Base-by-base conservation (phyloP, 257 asterid species). In the Verbena officinalis region DNA sequence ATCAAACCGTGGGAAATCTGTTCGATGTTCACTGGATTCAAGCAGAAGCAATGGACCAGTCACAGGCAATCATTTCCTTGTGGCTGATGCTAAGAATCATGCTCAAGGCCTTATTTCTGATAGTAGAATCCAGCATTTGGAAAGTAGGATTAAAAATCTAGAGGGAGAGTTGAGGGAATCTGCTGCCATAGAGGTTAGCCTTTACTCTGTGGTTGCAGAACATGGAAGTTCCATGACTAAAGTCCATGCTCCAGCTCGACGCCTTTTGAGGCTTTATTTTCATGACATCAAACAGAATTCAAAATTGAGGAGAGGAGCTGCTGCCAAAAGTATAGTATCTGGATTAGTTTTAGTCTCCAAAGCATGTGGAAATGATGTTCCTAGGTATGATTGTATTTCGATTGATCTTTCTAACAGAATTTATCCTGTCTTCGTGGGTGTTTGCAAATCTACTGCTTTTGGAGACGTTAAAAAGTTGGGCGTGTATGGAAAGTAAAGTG, bases 191-290 rank as follows among this genome's bases (percentile, higher is more conserved):
- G 97, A 90, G 82, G 88, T 69, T 59, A 81, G 90, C 51, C 84
- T 87, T 46, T 90, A 85, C 74, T 84, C 88, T 3, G 91, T 84
- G 58, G 82, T 84, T 72, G 94, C 97, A 21, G 95, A 90, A 74
- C 97, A 90, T 44, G 94, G 95, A 51, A 80, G 88, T 72, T 90
- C 97, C 68, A 74, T 56, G 55, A 85, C 68, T 75, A 90, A 90
- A 77, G 94, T 87, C 59, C 97, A 90, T 34, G 91, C 97, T 69
- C 95, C 97, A 50, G 95, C 97, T 49, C 81, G 94, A 46, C 89
- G 97, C 57, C 81, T 90, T 67, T 87, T 83, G 55, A 90, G 97
- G 79, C 84, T 90, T 68, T 87, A 81, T 77, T 73, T 83, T 69
- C 84, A 87, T 72, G 86, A 90, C 53, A 77, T 70, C 70, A 81